phyloP scores from a whole-genome alignment of 2,329 filamentous ascomycete genomes.

The Hymenoscyphus fraxineus region DNA sequence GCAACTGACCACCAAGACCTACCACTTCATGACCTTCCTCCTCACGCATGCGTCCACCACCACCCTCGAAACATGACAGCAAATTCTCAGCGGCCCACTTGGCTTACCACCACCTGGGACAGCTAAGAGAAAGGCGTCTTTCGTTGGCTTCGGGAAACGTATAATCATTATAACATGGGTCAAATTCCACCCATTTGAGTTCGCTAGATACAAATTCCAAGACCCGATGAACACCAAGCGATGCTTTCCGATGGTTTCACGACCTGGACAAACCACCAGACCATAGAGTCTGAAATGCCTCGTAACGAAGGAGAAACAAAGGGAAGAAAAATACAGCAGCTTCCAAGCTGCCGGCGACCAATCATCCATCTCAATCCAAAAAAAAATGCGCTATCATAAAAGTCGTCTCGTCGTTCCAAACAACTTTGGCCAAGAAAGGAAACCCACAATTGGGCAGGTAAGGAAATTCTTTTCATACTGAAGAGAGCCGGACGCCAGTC shows the following conservation, averaged over 20 bases:
- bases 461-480: constrained; percentile 22
- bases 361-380: constrained; percentile 9
- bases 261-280: constrained; percentile 10
- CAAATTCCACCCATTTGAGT: constrained; percentile 16
- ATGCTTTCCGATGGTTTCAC: constrained; percentile 23
- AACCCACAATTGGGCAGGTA: constrained; percentile 17
- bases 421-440: constrained; percentile 22
- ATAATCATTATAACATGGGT: constrained; percentile 11
- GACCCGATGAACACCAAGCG: constrained; percentile 25
- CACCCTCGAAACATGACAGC: constrained; percentile 3
- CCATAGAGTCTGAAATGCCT: constrained; percentile 12
- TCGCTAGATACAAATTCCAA: constrained; percentile 30
- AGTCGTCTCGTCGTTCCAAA: constrained; percentile 30
- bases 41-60: not conserved
- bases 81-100: not conserved
- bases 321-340: constrained; percentile 22
- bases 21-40: not conserved
- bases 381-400: constrained; percentile 25
- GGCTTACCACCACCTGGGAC: not conserved
- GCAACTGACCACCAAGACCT: not conserved
- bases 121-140: constrained; percentile 3
- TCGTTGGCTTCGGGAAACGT: constrained; percentile 1
- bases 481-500: constrained; percentile 11
- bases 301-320: constrained; percentile 16
- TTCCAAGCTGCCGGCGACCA: constrained; percentile 11